Evolutionary conservation across 1,139 yeast genomes (phyloP).

Genomic region (Wickerhamomyces sp.): DNA sequence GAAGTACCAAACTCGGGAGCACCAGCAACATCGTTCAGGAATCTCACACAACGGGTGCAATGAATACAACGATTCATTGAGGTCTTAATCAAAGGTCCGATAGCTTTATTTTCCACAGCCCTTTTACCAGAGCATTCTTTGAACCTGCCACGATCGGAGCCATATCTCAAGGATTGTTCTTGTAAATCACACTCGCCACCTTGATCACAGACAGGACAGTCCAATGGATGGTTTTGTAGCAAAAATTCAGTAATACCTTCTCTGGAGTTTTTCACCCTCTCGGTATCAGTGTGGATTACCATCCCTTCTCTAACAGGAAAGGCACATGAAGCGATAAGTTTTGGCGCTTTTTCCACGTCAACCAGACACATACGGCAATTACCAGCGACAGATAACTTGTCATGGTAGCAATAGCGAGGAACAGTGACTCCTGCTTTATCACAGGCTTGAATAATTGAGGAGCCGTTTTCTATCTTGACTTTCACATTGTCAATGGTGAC

Average conservation of each 20-base stretch:
- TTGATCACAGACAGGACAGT: constrained; percentile 92
- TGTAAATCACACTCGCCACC: constrained; percentile 95
- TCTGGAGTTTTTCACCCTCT: constrained; percentile 77
- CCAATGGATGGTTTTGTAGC: constrained; percentile 86
- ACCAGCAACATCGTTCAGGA: constrained; percentile 88
- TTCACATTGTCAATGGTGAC: constrained; percentile 76
- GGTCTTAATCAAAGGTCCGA: constrained; percentile 87
- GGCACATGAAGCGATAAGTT: constrained; percentile 87
- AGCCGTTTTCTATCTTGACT: constrained; percentile 79
- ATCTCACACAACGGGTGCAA: constrained; percentile 89
- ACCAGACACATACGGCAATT: constrained; percentile 94
- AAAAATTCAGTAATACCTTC: constrained; percentile 91
- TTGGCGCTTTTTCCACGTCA: constrained; percentile 87
- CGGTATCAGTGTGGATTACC: constrained; percentile 81
- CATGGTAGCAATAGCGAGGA: constrained; percentile 91
- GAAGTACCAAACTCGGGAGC: constrained; percentile 88
- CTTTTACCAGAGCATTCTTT: constrained; percentile 79
- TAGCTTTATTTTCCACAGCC: constrained; percentile 86
- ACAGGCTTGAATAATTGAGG: constrained; percentile 87
- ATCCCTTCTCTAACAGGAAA: constrained; percentile 88
- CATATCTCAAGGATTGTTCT: constrained; percentile 82
- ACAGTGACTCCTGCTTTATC: constrained; percentile 86
- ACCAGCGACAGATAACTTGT: constrained; percentile 89
- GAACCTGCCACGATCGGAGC: constrained; percentile 84
- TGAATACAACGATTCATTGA: constrained; percentile 93